phyloP scores from a whole-genome alignment of 2,329 filamentous ascomycete genomes.

The Aspergillus sp. region DNA sequence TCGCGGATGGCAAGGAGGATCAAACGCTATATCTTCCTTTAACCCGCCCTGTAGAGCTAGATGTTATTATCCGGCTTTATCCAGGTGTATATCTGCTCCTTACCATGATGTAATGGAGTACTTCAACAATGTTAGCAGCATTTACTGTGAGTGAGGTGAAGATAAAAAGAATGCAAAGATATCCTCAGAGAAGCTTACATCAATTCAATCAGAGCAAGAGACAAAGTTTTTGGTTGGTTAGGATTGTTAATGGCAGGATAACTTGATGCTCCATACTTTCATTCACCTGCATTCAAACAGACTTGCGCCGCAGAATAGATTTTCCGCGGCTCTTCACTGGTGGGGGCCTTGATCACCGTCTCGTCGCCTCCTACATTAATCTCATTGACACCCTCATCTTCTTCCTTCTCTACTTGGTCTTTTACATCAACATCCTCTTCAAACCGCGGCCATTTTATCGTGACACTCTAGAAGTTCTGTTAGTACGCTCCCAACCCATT shows the following conservation, averaged over 20 bases:
- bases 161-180: neutral
- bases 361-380: constrained; percentile 11
- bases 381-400: constrained; percentile 13
- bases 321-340: constrained; percentile 34
- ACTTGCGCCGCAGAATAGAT: constrained; percentile 38
- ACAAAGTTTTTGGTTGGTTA: neutral
- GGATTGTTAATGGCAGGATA: neutral
- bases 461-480: neutral
- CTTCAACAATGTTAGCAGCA: neutral
- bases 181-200: neutral
- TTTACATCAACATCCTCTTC: neutral
- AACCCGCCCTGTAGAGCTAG: constrained; percentile 38
- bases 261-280: constrained; percentile 1
- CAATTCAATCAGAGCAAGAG: neutral
- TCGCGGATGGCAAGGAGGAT: constrained; percentile 81
- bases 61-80: constrained; percentile 8
- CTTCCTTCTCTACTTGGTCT: constrained; percentile 15
- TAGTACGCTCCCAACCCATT: neutral
- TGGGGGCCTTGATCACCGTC: constrained; percentile 28
- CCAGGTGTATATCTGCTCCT: constrained; percentile 8
- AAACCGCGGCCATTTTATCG: neutral
- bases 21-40: constrained; percentile 69
- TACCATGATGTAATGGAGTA: constrained; percentile 30
- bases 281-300: neutral
- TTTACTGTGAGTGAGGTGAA: neutral